Evolutionary conservation across 139 green algal genomes (phyloP), one percentile per base, ranked within the genome.

Genomic region (Picochlorum sp.): DNA sequence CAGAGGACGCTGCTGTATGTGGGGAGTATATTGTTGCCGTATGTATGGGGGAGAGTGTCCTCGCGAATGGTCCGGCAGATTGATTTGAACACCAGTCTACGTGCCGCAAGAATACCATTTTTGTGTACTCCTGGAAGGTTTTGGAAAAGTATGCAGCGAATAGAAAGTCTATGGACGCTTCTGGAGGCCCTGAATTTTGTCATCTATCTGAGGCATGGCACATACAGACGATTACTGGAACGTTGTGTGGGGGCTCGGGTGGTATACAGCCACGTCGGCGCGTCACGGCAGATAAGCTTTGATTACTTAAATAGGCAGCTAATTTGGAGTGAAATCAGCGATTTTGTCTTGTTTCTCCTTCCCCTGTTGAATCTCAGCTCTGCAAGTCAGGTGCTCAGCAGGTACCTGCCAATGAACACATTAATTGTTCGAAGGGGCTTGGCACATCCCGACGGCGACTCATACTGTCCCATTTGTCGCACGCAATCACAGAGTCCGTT

Each of bases 171-270:
- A 2, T 78, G 82, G 18, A 74, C 67, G 16, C 30, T 76, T 9
- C 68, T 65, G 4, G 71, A 79, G 2, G 30, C 85, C 24, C 13
- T 78, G 3, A 92, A 92, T 67, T 70, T 89, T 34, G 58, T 84
- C 26, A 68, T 68, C 0, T 95, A 94, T 68, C 66, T 93, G 50
- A 61, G 60, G 6, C 54, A 70, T 3, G 88, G 88, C 15, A 73
- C 70, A 16, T 95, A 92, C 81, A 84, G 87, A 70, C 87, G 73
- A 23, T 30, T 95, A 21, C 65, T 92, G 49, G 90, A 97, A 79
- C 73, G 86, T 5, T 4, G 87, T 24, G 56, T 92, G 21, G 49
- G 85, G 0, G 77, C 80, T 9, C 75, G 87, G 10, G 67, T 94
- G 45, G 86, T 96, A 30, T 95, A 93, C 69, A 52, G 63, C n/a